Evolutionary conservation across 495 filamentous ascomycete species (phyloP), one percentile per base, ranked within the genome.

Genomic region (Podospora australis): DNA sequence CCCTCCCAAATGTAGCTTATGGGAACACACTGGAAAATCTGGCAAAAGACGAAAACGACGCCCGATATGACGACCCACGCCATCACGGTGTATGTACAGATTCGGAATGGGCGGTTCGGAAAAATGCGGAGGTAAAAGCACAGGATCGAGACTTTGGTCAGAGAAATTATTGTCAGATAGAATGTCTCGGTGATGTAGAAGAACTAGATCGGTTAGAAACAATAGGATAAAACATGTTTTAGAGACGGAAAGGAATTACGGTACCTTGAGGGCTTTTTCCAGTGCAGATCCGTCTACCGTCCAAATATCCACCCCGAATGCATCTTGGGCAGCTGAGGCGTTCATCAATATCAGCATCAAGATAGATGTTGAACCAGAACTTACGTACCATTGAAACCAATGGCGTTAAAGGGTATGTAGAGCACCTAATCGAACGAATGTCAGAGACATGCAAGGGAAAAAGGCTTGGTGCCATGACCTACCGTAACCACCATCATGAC

Each of bases 121-220:
- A 78, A 78, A 38, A 77, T 67, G 26, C 71, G 72, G 20, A 77
- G 63, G 57, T 77, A 78, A 56, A 77, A 75, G 52, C 64, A 65
- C 7, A 78, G 68, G 26, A 78, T 70, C 30, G 71, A 72, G 25
- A 75, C 48, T 49, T 78, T 78, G 28, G 69, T 71, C 14, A 73
- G 52, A 13, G 64, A 58, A 20, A 79, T 60, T 36, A 62, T 55
- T 24, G 65, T 52, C 16, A 70, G 54, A 48, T 72, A 70, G 34
- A 72, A 28, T 4, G 57, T 44, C 43, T 71, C 66, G 38, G 55
- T 63, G 44, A 65, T 59, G 57, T 61, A 74, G 25, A 72, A 66
- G 13, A 64, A 17, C 67, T 70, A 47, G 38, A 51, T 22, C 7
- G 28, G 7, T 7, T n/a, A 36, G 13, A 36, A 7, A 36, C 13